Conservation (phyloP, 116 monocot species). For the Iris pallida region DNA sequence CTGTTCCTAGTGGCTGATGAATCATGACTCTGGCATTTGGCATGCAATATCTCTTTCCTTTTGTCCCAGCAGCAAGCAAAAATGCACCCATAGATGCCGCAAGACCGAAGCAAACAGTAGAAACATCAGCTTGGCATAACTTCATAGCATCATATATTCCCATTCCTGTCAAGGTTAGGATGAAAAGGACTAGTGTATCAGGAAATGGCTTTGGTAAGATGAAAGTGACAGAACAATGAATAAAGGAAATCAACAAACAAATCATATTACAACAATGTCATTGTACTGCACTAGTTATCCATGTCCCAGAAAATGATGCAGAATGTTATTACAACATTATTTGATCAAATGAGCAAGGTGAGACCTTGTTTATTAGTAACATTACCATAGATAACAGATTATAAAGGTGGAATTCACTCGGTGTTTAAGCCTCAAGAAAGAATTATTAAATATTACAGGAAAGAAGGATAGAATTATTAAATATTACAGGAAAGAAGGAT, state of each 20-base stretch:
- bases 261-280: not conserved
- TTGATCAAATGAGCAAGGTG: too few relatives aligned
- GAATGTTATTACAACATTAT: too few relatives aligned
- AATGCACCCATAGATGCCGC: slow-evolving; percentile 98
- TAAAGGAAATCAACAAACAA: not conserved
- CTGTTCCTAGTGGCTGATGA: slow-evolving; percentile 84
- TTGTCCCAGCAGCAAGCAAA: slow-evolving; percentile 83
- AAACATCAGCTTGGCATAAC: slow-evolving; percentile 93
- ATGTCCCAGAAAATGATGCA: too few relatives aligned
- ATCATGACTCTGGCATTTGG: slow-evolving; percentile 99
- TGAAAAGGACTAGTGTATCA: not conserved
- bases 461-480: too few relatives aligned
- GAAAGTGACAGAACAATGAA: not conserved
- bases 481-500: too few relatives aligned
- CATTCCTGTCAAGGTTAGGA: slow-evolving; percentile 57
- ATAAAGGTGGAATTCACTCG: too few relatives aligned
- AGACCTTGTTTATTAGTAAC: too few relatives aligned
- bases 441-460: too few relatives aligned
- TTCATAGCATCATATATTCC: slow-evolving; percentile 99
- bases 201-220: not conserved
- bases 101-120: slow-evolving; percentile 92
- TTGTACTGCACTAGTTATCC: too few relatives aligned
- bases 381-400: too few relatives aligned
- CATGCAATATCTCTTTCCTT: slow-evolving; percentile 98
- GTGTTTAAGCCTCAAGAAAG: too few relatives aligned